Evolutionary conservation across 2,329 filamentous ascomycete genomes (phyloP), one percentile per base, ranked within the genome.

Genomic region (Aspergillus novoparasiticus): DNA sequence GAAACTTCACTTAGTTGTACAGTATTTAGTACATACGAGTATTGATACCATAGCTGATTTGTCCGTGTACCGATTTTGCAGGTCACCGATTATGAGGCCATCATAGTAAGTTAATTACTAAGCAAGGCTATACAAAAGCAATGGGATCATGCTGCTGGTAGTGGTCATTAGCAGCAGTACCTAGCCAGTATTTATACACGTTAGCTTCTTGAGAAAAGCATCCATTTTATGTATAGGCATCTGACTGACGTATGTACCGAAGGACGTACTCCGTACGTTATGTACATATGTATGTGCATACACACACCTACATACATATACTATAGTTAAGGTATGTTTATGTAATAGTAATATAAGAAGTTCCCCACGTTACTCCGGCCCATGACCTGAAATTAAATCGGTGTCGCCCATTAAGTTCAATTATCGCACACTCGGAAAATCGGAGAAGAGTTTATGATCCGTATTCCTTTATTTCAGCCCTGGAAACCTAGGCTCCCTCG

Each of bases 401-500:
- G 14, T 9, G 30, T 54, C 28, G 19, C 32, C 30, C 11, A 54
- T 19, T 34, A 14, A n/a, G 10, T n/a, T 36, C 30, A 23, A 16
- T 28, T 39, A 39, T 55, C 51, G 16, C 34, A 16, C 51, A n/a
- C n/a, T 26, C 32, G 26, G 34, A 55, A 32, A 21, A 26, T 36
- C 6, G 21, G 51, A 23, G 51, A 23, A 34, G 30, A 34, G n/a
- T 32, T 36, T 57, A 64, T 64, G 57, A 58, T 36, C 26, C 5
- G 39, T 55, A 23, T 50, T 21, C 36, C 60, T 62, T 21, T 32
- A 16, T 48, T 30, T 19, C 36, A 36, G 48, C 39, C 58, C 56
- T 63, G 59, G 61, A 56, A 51, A 45, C 34, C 36, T 54, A 57
- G 59, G 48, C 61, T 58, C 30, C 23, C 48, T 53, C 55, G 55